A percentile compares a stretch with the other conserved stretches of the same genome.
Conservation (phyloP, 441 rosid genomes). For the Arabidopsis lyrata region DNA sequence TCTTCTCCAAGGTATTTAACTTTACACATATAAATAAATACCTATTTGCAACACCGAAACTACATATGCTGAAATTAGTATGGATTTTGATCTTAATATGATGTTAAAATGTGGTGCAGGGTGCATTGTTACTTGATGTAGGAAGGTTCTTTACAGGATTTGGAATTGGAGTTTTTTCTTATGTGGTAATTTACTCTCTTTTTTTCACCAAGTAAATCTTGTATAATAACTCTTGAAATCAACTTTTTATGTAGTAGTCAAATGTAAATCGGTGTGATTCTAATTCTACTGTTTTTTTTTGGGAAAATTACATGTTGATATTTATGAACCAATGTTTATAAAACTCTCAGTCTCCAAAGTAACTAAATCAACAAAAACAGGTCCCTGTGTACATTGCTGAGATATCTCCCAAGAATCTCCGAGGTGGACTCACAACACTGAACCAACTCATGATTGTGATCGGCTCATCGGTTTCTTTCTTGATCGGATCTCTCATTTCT, state of each 20-base stretch:
- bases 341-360: slow-evolving; percentile 3
- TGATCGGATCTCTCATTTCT: slow-evolving; percentile 67
- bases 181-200: slow-evolving; percentile 61
- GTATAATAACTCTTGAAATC: not conserved
- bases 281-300: no score
- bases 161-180: slow-evolving; percentile 89
- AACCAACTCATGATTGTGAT: slow-evolving; percentile 86
- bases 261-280: no score
- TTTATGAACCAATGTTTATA: not conserved
- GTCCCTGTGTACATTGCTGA: slow-evolving; percentile 89
- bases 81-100: not conserved
- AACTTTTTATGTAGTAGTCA: no score
- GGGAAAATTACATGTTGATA: not conserved
- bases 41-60: not conserved
- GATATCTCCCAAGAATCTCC: slow-evolving; percentile 87
- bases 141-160: slow-evolving; percentile 89
- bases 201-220: not conserved
- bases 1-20: slow-evolving; percentile 57
- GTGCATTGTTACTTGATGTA: slow-evolving; percentile 61
- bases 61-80: not conserved
- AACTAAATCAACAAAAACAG: slow-evolving; percentile 45
- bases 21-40: not conserved
- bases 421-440: slow-evolving; percentile 87
- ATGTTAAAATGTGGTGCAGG: slow-evolving; percentile 50
- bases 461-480: slow-evolving; percentile 70